Percentiles rank a stretch among this genome's conserved stretches.
These are phyloP conservation scores for Clarireedia homoeocarpa DNA, from an alignment of 2,329 filamentous ascomycete species.

Conservation along the genomic window DNA sequence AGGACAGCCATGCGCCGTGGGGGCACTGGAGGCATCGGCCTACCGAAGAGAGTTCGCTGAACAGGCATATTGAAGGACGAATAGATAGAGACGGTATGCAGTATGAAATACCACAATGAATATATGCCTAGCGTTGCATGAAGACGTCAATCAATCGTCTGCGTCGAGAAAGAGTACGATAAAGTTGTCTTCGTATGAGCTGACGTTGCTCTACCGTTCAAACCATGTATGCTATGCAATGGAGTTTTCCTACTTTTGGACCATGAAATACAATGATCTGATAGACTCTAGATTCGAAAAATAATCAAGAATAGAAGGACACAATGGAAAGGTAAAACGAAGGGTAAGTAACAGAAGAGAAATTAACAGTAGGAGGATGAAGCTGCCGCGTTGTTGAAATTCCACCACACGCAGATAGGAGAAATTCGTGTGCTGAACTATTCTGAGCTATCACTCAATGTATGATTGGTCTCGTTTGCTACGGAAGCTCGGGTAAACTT, in stretches of 20 bases:
- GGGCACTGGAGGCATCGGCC: constrained; percentile 42
- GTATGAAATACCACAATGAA: background rate
- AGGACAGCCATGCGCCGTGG: constrained; percentile 46
- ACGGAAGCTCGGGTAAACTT: background rate
- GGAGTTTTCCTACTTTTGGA: too few species aligned
- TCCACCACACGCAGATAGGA: too few species aligned
- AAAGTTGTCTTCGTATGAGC: background rate
- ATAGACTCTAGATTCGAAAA: too few species aligned
- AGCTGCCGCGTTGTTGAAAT: too few species aligned
- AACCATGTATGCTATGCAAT: too few species aligned
- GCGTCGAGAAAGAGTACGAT: background rate
- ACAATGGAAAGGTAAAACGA: too few species aligned
- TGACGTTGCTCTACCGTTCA: background rate
- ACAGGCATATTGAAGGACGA: constrained; percentile 35
- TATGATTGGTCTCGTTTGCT: too few species aligned
- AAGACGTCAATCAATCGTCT: background rate
- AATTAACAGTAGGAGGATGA: too few species aligned
- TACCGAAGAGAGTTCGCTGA: constrained; percentile 40
- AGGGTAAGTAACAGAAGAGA: too few species aligned
- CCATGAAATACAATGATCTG: too few species aligned
- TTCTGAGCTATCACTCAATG: background rate
- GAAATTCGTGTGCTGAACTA: too few species aligned
- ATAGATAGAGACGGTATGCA: background rate
- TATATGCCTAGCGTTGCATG: background rate
- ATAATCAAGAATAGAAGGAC: too few species aligned